phyloP scores from a whole-genome alignment of 2,329 filamentous ascomycete species.

The Pezicula carpinea region DNA sequence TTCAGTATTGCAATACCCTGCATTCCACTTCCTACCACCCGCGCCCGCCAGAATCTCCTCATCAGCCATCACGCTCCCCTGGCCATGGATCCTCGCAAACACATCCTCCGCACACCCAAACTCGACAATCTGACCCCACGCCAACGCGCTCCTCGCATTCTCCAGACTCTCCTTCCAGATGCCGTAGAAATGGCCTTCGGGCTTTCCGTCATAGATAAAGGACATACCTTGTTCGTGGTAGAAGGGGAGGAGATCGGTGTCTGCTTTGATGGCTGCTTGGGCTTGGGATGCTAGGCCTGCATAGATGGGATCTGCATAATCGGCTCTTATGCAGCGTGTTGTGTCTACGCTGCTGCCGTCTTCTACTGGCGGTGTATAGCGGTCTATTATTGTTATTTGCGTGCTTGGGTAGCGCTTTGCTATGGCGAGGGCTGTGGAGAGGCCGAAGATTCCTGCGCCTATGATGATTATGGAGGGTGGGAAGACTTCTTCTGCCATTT shows the following conservation, averaged over 20 bases:
- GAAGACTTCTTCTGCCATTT: neutral
- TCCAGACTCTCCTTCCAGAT: neutral
- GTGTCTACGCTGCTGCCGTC: constrained; percentile 11
- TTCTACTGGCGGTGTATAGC: constrained; percentile 7
- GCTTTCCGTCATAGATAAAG: constrained; percentile 17
- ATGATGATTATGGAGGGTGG: constrained; percentile 28
- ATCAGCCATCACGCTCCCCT: constrained; percentile 1
- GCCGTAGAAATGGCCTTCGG: neutral
- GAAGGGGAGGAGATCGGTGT: constrained; percentile 13
- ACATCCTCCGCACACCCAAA: constrained; percentile 9
- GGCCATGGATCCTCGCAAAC: constrained; percentile 20
- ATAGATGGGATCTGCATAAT: constrained; percentile 23
- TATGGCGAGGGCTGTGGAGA: constrained; percentile 46
- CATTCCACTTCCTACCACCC: constrained; percentile 14
- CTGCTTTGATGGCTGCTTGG: constrained; percentile 16
- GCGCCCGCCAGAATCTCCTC: neutral
- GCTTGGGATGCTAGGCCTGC: constrained; percentile 17
- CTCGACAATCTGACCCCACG: neutral
- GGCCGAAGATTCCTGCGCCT: constrained; percentile 47
- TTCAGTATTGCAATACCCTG: constrained; percentile 20
- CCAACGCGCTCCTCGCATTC: neutral
- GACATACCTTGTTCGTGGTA: constrained; percentile 24
- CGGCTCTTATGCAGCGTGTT: constrained; percentile 5
- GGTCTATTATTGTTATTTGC: constrained; percentile 6
- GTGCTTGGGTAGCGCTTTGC: constrained; percentile 30